Evolutionary conservation across 164 flowering plant genomes (phyloP).

Genomic region (Macadamia integrifolia): DNA sequence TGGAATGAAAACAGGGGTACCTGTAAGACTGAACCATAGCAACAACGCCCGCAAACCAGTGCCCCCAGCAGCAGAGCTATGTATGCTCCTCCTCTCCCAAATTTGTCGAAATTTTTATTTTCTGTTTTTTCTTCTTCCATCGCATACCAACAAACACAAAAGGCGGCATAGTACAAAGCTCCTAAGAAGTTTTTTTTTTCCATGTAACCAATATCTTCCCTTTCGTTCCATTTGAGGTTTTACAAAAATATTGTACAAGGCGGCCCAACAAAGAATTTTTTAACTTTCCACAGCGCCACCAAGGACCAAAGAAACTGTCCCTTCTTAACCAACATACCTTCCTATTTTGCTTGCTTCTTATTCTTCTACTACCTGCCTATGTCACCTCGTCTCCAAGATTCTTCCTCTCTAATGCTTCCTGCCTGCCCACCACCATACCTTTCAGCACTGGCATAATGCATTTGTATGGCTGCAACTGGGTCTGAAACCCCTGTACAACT

Average conservation of each 20-base stretch:
- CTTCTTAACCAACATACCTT: background rate
- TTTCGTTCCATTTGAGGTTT: background rate
- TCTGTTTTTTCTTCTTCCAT: background rate
- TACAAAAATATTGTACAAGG: background rate
- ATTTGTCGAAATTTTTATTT: background rate
- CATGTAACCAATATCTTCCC: background rate
- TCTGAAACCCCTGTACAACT: slow-evolving; percentile 63
- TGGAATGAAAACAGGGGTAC: no score
- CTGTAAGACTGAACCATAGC: no score
- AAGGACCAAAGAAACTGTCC: background rate
- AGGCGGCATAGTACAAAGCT: background rate
- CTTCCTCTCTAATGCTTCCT: slow-evolving; percentile 48
- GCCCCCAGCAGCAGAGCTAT: no score
- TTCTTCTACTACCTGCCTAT: slow-evolving; percentile 50
- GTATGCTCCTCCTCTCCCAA: background rate
- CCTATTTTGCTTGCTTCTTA: background rate
- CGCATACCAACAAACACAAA: background rate
- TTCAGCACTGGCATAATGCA: slow-evolving; percentile 60
- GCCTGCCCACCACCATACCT: slow-evolving; percentile 34
- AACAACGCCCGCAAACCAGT: no score
- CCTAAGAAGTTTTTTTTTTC: background rate
- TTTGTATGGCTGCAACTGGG: slow-evolving; percentile 73
- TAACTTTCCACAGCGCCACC: background rate
- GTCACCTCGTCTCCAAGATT: slow-evolving; percentile 48
- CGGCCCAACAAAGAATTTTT: background rate